Conservation (phyloP, 495 filamentous ascomycete species). For the Penicillium psychrofluorescens region DNA sequence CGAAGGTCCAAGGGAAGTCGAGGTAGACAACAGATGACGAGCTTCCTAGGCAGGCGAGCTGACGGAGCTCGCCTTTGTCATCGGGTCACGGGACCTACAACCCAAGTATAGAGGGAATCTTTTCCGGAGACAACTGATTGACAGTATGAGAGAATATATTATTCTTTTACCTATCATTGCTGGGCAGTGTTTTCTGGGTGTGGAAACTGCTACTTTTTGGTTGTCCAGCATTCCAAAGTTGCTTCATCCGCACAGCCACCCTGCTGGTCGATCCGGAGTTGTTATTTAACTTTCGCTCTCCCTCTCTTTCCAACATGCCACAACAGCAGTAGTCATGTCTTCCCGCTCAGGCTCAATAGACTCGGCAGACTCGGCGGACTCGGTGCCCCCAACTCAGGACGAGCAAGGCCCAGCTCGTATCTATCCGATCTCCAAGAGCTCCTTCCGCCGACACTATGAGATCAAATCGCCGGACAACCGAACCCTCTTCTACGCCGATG, state of each 20-base stretch:
- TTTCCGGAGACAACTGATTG: too few species aligned
- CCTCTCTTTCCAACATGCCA: too few species aligned
- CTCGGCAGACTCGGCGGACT: not conserved
- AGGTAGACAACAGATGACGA: slow-evolving; percentile 20
- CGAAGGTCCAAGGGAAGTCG: slow-evolving; percentile 1
- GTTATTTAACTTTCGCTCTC: too few species aligned
- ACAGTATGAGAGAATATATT: too few species aligned
- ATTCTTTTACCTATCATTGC: too few species aligned
- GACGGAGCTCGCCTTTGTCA: slow-evolving; percentile 31
- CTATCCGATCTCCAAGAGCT: slow-evolving; percentile 5
- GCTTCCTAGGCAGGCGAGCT: slow-evolving; percentile 32
- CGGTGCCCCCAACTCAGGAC: not conserved
- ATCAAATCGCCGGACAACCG: slow-evolving; percentile 8
- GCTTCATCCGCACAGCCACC: too few species aligned
- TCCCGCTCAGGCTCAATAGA: slow-evolving; percentile 4
- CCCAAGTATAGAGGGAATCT: too few species aligned
- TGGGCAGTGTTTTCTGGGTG: too few species aligned
- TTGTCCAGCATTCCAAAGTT: too few species aligned
- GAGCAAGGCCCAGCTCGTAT: slow-evolving; percentile 1
- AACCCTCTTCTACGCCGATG: slow-evolving; percentile 5
- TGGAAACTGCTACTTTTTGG: too few species aligned
- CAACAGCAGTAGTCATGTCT: slow-evolving; percentile 3
- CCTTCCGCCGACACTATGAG: slow-evolving; percentile 11
- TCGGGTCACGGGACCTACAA: too few species aligned
- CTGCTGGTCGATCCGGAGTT: too few species aligned